These are phyloP conservation scores for Fraxinus paxiana DNA, from an alignment of 305 asterid species.

Conservation along the genomic window DNA sequence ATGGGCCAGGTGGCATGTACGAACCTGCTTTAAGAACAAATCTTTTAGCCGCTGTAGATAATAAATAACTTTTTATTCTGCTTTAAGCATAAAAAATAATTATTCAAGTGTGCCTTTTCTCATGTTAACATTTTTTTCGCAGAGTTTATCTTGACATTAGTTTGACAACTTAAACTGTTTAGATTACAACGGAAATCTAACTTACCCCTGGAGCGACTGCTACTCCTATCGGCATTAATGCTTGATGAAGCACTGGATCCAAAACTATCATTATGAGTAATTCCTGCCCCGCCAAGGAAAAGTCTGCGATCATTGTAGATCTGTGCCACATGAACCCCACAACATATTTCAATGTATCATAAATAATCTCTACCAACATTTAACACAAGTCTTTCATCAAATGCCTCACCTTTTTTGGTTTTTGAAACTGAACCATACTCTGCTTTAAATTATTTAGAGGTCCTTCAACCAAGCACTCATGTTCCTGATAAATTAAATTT, in stretches of 20 bases:
- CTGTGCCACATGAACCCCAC: conserved; percentile 43
- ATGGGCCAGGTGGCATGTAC: conserved; percentile 74
- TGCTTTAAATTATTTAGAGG: conserved; percentile 95
- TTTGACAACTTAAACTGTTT: not conserved
- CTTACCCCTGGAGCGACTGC: conserved; percentile 82
- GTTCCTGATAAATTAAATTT: conserved; percentile 55
- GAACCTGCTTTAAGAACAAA: conserved; percentile 53
- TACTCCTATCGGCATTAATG: conserved; percentile 73
- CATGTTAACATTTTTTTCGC: not conserved
- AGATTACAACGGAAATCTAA: conserved; percentile 6
- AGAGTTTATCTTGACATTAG: not conserved
- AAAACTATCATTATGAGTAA: conserved; percentile 63
- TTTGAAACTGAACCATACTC: conserved; percentile 99
- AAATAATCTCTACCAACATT: not conserved
- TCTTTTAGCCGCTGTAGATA: conserved; percentile 13
- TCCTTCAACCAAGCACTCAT: conserved; percentile 99
- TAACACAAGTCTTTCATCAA: not conserved
- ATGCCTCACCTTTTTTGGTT: conserved; percentile 79
- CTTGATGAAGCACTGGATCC: conserved; percentile 57
- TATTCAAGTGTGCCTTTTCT: not conserved
- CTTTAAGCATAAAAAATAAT: not conserved
- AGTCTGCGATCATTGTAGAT: conserved; percentile 88
- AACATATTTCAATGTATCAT: conserved; percentile 25
- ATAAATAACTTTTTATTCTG: not conserved
- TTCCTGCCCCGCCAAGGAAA: conserved; percentile 84